Evolutionary conservation across 2,329 filamentous ascomycete genomes (phyloP), one percentile per base, ranked within the genome.

Genomic region (Zymoseptoria ardabiliae): DNA sequence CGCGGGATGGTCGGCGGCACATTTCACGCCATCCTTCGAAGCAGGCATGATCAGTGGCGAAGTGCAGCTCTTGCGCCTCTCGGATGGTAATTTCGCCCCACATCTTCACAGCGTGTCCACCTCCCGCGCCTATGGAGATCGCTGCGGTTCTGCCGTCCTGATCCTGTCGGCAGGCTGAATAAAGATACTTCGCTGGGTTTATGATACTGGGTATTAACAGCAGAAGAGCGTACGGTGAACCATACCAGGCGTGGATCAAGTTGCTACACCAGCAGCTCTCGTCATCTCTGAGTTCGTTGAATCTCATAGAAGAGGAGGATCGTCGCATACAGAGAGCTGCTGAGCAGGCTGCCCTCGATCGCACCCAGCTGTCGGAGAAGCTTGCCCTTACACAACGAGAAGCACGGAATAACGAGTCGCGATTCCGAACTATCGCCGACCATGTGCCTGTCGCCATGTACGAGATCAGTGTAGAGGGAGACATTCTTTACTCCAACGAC

Each of bases 371-470:
- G 3, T 63, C 65, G 2, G 59, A 67, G 22, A 61, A 69, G 45
- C 62, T 71, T 3, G 63, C 61, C 5, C 48, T 64, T 19, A 65
- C 62, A 2, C 56, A 62, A 41, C 62, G 66, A 56, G 63, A 71
- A 57, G 60, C 63, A 1, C 57, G 60, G 49, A 58, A 71, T 5
- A 71, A 67, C 5, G 72, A 74, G 25, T 60, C 67, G 1, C 62
- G 70, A 9, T 75, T 77, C 21, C 68, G 71, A 21, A 66, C 70
- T 1, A 75, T 76, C 60, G 73, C 74, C 1, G 72, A 74, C 51
- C 61, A 72, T 10, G 65, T 71, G 2, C 72, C 74, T 2, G 67
- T 76, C 20, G 74, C 68, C 6, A 76, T 77, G 49, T 76, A 75
- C 58, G 72, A 74, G 41, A 60, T 73, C n/a, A 66, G 69, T 28